phyloP scores from a whole-genome alignment of 1,139 yeast genomes.

The Yamadazyma friedrichii region DNA sequence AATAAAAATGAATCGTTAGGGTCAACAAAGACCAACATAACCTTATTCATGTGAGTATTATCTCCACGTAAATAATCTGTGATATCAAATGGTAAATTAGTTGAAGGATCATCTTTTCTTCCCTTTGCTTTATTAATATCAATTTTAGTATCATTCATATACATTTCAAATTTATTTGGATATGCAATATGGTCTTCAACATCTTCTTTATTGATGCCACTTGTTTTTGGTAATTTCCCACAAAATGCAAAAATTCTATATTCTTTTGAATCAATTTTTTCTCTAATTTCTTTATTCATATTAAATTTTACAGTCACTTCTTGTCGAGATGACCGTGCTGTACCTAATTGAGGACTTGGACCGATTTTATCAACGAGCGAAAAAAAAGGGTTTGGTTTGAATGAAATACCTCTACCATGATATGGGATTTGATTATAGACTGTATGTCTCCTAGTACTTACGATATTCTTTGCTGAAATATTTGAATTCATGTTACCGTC shows the following conservation, averaged over 20 bases:
- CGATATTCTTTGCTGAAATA: not conserved
- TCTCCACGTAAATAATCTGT: slow-evolving; percentile 28
- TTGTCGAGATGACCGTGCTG: slow-evolving; percentile 24
- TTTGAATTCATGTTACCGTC: too few relatives aligned
- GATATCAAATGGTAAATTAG: slow-evolving; percentile 67
- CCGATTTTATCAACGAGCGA: slow-evolving; percentile 41
- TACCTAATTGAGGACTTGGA: slow-evolving; percentile 36
- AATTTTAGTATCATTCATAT: slow-evolving; percentile 45
- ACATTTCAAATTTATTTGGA: slow-evolving; percentile 59
- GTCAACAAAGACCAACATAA: slow-evolving; percentile 55
- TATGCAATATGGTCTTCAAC: slow-evolving; percentile 24
- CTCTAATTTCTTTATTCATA: not conserved
- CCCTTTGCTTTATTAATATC: slow-evolving; percentile 50
- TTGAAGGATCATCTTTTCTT: slow-evolving; percentile 58
- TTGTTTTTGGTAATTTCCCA: slow-evolving; percentile 25
- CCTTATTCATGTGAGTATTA: slow-evolving; percentile 29
- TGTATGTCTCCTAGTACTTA: not conserved
- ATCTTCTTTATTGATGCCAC: not conserved
- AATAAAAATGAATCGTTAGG: slow-evolving; percentile 37
- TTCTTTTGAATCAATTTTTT: not conserved
- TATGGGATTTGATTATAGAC: slow-evolving; percentile 13
- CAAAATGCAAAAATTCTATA: slow-evolving; percentile 2
- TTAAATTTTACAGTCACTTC: slow-evolving; percentile 36
- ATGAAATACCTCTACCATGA: slow-evolving; percentile 41
- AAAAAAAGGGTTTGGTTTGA: slow-evolving; percentile 55